Base-by-base conservation (phyloP, 352 stramenopile genomes). In the Phytophthora tubulina region DNA sequence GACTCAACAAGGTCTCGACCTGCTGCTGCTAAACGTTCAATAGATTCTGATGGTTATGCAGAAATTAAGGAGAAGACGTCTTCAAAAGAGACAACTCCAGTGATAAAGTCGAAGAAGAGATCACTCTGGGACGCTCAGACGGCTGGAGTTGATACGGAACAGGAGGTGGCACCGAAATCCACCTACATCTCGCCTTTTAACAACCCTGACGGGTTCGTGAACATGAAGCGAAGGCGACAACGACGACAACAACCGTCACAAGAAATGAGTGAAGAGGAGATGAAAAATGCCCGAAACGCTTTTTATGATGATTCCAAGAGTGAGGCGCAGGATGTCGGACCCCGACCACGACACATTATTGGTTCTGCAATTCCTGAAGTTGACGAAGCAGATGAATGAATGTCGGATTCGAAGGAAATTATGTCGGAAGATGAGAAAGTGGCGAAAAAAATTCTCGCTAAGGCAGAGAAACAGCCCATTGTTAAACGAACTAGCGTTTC, bases 161-260 rank as follows among this genome's bases (percentile, higher is more conserved):
- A 67, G 13, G 13, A 66, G 6, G 6, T 30, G n/a, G 21, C 31
- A 35, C 3, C 31, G 17, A 54, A 65, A 41, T 11, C 53, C 4
- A 71, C 57, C 33, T 92, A 92, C 42, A 67, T 93, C 6, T 94
- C 85, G 14, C 87, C 85, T 9, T 94, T 93, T 21, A 75, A 66
- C 27, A 68, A 75, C 41, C 53, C 61, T 13, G 69, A 80, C 6
- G 71, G 48, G 2, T 80, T 85, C 32, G 59, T 71, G n/a, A 67
- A 70, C 27, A 72, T 70, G 57, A 78, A 76, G 44, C 56, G 44
- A 8, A 73, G 57, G 35, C 63, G 65, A 53, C 55, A 72, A 59
- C 48, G 36, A 35, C 53, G 36, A 21, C 44, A 67, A 38, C 59
- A 71, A 36, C 17, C 36, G n/a, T 6, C n/a, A 10, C 31, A 67